A percentile compares a stretch with the other conserved stretches of the same genome.
These are phyloP conservation scores for Didymella pomorum DNA, from an alignment of 2,329 filamentous ascomycete species.

Conservation along the genomic window DNA sequence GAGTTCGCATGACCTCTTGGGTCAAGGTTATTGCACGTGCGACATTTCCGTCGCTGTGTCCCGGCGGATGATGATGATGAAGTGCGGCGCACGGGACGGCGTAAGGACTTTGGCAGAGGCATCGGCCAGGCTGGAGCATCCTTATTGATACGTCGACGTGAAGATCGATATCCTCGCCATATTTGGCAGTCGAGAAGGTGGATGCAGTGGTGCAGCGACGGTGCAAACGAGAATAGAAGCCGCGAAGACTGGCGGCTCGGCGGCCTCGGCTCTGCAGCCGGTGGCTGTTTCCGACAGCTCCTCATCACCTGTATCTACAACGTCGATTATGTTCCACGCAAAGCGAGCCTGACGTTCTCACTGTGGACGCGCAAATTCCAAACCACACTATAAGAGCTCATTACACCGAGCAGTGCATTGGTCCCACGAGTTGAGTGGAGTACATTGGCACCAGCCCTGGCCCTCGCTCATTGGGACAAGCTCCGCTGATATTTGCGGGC, in stretches of 20 bases:
- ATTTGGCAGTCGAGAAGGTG: background rate
- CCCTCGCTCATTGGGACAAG: too few species aligned
- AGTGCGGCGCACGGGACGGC: constrained; percentile 26
- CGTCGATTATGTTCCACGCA: too few species aligned
- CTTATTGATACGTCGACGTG: background rate
- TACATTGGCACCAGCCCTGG: too few species aligned
- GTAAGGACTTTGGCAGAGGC: constrained; percentile 38
- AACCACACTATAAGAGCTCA: too few species aligned
- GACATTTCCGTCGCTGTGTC: constrained; percentile 36
- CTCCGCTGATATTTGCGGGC: too few species aligned
- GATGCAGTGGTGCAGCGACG: constrained; percentile 2
- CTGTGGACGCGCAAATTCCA: too few species aligned
- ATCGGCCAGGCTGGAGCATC: constrained; percentile 21
- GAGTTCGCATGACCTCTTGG: constrained; percentile 38
- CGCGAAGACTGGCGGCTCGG: background rate
- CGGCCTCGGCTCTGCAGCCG: background rate
- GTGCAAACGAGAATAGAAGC: constrained; percentile 1
- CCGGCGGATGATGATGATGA: constrained; percentile 20
- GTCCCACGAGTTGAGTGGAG: too few species aligned
- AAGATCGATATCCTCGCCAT: background rate
- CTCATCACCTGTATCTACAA: background rate
- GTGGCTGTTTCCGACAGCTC: background rate
- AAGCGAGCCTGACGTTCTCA: too few species aligned
- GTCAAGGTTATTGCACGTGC: constrained; percentile 42
- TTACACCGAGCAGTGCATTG: too few species aligned